Conservation (phyloP, 2,329 filamentous ascomycete genomes). For the Dissoconium aciculare region DNA sequence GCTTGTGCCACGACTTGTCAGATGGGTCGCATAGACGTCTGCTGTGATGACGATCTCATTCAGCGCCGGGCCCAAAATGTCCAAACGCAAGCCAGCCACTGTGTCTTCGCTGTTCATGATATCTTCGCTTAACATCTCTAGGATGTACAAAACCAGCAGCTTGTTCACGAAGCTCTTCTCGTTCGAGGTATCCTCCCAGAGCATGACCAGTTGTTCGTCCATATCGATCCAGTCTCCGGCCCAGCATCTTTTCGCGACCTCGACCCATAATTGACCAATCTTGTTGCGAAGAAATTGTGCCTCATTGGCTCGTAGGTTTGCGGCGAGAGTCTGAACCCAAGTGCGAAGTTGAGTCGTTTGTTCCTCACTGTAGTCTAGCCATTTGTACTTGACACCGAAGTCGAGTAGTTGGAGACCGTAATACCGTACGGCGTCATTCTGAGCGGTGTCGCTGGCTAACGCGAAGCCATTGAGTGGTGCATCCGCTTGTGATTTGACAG, state of each 20-base stretch:
- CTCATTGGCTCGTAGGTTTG: constrained; percentile 54
- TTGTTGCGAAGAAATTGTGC: constrained; percentile 82
- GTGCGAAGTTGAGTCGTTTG: constrained; percentile 54
- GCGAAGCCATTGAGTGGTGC: constrained; percentile 75
- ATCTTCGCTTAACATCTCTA: constrained; percentile 88
- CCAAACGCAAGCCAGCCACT: constrained; percentile 67
- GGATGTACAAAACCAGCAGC: constrained; percentile 71
- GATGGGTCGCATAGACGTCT: constrained; percentile 53
- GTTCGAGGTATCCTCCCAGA: constrained; percentile 46
- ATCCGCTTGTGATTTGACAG: constrained; percentile 62
- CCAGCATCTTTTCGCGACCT: constrained; percentile 87
- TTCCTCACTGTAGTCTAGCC: constrained; percentile 54
- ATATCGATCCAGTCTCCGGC: constrained; percentile 80
- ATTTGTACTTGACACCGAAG: constrained; percentile 73
- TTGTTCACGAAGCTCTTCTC: constrained; percentile 46
- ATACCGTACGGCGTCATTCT: constrained; percentile 73
- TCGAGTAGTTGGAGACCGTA: constrained; percentile 88
- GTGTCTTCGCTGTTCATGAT: constrained; percentile 80
- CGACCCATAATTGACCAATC: constrained; percentile 84
- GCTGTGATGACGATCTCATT: constrained; percentile 87
- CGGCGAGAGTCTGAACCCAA: constrained; percentile 68
- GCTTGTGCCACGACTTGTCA: constrained; percentile 46
- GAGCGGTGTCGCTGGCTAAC: constrained; percentile 59
- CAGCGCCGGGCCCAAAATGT: constrained; percentile 70
- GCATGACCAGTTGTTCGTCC: constrained; percentile 65